Evolutionary conservation across 2,329 filamentous ascomycete species (phyloP), one percentile per base, ranked within the genome.

Genomic region (Hirsutella thompsonii): DNA sequence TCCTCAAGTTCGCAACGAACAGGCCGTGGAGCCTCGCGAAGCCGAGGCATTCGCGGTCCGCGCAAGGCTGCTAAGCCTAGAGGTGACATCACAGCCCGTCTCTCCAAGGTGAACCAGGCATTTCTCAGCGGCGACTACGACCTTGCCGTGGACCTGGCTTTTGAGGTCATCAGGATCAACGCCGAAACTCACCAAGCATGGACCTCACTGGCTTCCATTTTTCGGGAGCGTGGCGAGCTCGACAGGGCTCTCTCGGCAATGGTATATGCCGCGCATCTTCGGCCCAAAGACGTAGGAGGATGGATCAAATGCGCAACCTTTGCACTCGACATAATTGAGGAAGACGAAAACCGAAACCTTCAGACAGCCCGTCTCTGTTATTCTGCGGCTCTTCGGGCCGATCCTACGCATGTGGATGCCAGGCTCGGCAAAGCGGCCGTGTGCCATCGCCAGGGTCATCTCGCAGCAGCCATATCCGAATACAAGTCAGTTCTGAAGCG

Each of bases 81-180:
- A 36, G 76, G 72, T 33, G 79, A 87, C 49, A 84, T 88, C 56
- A 85, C 81, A 51, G 67, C 74, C 33, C 67, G 80, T 34, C 68
- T 88, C 38, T 70, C 73, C 37, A 68, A 74, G 52, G 83, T 84
- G 3, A 83, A 79, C 44, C 69, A 79, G 44, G 75, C 78, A 4
- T 88, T 80, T 52, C 67, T 86, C 44, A 66, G 71, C 9, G 67
- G 71, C 20, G 68, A 80, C 18, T 78, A 80, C 46, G 68, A 74
- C 5, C 64, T 69, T 33, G 79, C 82, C 5, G 62, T 77, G 29
- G 68, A 70, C 14, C 63, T 74, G 19, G 70, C 76, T 8, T 68
- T 71, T 33, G 77, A 82, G 50, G 72, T 81, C 43, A 79, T 83
- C 50, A 70, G 77, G 39, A 78, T 82, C 53, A 82, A 83, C 46